phyloP scores from a whole-genome alignment of 228 moss, liverwort and hornwort species.

The Sphagnum fallax region DNA sequence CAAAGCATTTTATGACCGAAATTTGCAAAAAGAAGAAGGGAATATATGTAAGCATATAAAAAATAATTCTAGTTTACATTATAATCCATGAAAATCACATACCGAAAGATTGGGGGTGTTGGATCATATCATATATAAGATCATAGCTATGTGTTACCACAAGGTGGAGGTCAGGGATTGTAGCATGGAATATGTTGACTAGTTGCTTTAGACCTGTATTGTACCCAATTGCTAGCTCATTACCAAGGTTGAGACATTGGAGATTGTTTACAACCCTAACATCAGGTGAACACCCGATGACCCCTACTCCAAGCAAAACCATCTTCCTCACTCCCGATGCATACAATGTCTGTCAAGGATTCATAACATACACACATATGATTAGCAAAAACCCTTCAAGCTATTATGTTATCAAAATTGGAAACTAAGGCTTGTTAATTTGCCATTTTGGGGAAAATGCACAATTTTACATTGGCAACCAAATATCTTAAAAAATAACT shows the following conservation, averaged over 20 bases:
- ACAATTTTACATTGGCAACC: background rate
- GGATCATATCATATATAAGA: background rate
- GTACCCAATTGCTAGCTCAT: background rate
- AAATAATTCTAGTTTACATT: background rate
- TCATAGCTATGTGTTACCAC: background rate
- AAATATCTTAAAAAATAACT: background rate
- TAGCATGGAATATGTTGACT: background rate
- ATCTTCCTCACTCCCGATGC: slow-evolving; percentile 3
- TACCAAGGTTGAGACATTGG: background rate
- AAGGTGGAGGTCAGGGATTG: background rate
- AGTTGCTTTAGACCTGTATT: slow-evolving; percentile 1
- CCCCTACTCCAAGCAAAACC: background rate
- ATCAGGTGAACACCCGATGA: background rate
- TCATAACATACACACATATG: background rate
- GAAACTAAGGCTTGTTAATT: too few relatives aligned
- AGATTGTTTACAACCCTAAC: background rate
- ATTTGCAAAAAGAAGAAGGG: too few relatives aligned
- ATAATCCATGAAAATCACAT: background rate
- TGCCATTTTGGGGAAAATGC: too few relatives aligned
- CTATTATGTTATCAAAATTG: too few relatives aligned
- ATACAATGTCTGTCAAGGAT: slow-evolving; percentile 1
- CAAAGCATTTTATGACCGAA: too few relatives aligned
- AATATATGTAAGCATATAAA: background rate
- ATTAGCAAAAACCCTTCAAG: too few relatives aligned
- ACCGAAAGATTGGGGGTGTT: background rate